Evolutionary conservation across 2,329 filamentous ascomycete species (phyloP), one percentile per base, ranked within the genome.

Genomic region (Trichoderma oligosporum): DNA sequence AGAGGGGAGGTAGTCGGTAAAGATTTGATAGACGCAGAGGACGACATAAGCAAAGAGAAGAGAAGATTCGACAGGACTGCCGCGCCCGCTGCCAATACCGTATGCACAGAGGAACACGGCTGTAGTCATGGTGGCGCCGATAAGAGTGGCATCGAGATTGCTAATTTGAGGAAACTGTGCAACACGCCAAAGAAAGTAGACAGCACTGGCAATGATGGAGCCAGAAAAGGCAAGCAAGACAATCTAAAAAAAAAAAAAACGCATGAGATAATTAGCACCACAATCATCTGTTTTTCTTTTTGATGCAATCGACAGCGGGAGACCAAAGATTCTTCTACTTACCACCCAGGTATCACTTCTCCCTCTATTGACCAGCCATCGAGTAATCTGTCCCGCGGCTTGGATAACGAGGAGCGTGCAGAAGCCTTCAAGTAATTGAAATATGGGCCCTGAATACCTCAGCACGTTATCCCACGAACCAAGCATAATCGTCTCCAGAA

Each of bases 11-110:
- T 97, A 97, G 74, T 99, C 94, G 66, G 94, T 99, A 73, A 97
- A 97, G 72, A 97, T 97, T 73, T 99, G 94, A 76, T 97, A 99
- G 68, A 97, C 89, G 77, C 93, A 97, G 61, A 99, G 86, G n/a
- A 96, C 94, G 60, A 97, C 85, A 73, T 99, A 99, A 67, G 94
- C 93, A 62, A 99, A 97, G 58, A 99, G 82, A 9, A 99, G 78
- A 20, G 93, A 96, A 64, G 91, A 96, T 74, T 99, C 93, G 55
- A 97, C 89, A 2, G 93, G 91, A 67, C 96, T 99, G 60, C 94
- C 94, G 66, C 92, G 86, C 1, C 93, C 93, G 66, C 90, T 96
- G 61, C 89, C 89, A 65, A 97, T 97, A 24, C 94, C 94, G 80
- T 93, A 97, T 12, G 88, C 89, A 70, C 91, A 94, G 12, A 99